Evolutionary conservation across 1,284 basidiomycete genomes (phyloP).

Genomic region (Singerocomus inundabilis): DNA sequence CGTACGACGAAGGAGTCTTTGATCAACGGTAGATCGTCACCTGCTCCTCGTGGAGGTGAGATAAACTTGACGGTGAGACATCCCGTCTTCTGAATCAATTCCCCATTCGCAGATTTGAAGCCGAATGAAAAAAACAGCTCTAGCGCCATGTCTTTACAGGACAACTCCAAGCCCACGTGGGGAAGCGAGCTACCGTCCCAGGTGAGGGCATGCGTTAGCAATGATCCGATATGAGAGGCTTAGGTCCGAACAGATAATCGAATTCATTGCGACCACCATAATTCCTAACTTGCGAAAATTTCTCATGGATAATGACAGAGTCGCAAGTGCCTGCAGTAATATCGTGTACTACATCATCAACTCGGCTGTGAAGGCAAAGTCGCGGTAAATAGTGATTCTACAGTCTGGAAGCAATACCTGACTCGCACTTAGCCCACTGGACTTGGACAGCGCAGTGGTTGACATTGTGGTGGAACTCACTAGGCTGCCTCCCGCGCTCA

Average conservation of each 20-base stretch:
- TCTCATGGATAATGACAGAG: constrained; percentile 83
- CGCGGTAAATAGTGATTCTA: constrained; percentile 46
- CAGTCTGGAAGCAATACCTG: background rate
- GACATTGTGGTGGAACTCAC: constrained; percentile 78
- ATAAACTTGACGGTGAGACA: background rate
- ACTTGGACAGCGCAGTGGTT: constrained; percentile 65
- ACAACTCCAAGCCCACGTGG: constrained; percentile 43
- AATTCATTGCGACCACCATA: constrained; percentile 69
- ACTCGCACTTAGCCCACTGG: constrained; percentile 54
- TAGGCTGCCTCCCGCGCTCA: constrained; percentile 73
- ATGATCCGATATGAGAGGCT: background rate
- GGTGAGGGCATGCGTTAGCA: constrained; percentile 34
- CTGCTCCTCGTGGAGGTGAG: constrained; percentile 51
- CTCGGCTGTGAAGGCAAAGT: constrained; percentile 74
- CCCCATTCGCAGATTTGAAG: constrained; percentile 38
- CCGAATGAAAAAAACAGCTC: constrained; percentile 56
- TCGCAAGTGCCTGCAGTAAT: constrained; percentile 74
- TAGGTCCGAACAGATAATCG: constrained; percentile 54
- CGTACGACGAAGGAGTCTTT: constrained; percentile 61
- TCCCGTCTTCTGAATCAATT: constrained; percentile 2
- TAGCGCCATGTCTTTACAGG: constrained; percentile 43
- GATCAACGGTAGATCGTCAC: constrained; percentile 68
- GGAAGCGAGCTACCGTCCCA: constrained; percentile 51
- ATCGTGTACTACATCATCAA: constrained; percentile 85
- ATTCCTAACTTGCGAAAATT: constrained; percentile 81